phyloP scores from a whole-genome alignment of 1,284 basidiomycete species.

The Wolfiporia cocos region DNA sequence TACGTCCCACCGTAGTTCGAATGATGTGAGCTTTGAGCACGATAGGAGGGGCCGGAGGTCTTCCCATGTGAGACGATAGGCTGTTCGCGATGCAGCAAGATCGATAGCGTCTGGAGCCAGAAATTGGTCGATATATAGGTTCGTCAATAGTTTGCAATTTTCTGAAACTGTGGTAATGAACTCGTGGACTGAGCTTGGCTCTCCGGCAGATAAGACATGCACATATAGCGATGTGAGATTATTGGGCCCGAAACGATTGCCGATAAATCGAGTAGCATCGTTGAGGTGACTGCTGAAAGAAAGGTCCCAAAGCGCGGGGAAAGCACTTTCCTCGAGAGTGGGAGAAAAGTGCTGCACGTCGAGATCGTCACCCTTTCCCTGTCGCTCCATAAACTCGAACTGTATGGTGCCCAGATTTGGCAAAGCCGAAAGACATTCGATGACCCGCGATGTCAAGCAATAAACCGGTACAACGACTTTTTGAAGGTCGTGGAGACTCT shows the following conservation, averaged over 20 bases:
- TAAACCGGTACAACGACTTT: conserved; percentile 46
- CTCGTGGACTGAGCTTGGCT: conserved; percentile 32
- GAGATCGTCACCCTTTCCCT: conserved; percentile 34
- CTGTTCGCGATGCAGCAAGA: conserved; percentile 3
- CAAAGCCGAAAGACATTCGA: conserved; percentile 40
- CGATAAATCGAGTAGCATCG: conserved; percentile 41
- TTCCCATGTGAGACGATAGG: conserved; percentile 35
- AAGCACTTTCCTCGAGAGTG: conserved; percentile 38
- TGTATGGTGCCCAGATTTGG: conserved; percentile 40
- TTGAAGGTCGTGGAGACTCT: conserved; percentile 37
- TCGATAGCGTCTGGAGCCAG: conserved; percentile 13
- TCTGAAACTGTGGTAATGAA: conserved; percentile 39
- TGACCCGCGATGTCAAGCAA: conserved; percentile 37
- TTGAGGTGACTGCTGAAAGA: conserved; percentile 37
- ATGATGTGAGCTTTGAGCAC: conserved; percentile 36
- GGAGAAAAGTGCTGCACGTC: conserved; percentile 42
- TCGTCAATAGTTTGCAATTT: conserved; percentile 38
- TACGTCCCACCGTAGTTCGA: conserved; percentile 47
- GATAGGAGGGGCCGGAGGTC: conserved; percentile 44
- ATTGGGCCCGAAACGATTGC: conserved; percentile 35
- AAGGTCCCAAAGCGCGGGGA: conserved; percentile 49
- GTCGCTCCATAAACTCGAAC: conserved; percentile 38
- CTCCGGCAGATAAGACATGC: conserved; percentile 38
- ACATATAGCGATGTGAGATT: conserved; percentile 47
- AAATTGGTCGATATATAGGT: conserved; percentile 31